These are phyloP conservation scores for Posidonia australis DNA, from an alignment of 106 monocot genomes.

Conservation along the genomic window DNA sequence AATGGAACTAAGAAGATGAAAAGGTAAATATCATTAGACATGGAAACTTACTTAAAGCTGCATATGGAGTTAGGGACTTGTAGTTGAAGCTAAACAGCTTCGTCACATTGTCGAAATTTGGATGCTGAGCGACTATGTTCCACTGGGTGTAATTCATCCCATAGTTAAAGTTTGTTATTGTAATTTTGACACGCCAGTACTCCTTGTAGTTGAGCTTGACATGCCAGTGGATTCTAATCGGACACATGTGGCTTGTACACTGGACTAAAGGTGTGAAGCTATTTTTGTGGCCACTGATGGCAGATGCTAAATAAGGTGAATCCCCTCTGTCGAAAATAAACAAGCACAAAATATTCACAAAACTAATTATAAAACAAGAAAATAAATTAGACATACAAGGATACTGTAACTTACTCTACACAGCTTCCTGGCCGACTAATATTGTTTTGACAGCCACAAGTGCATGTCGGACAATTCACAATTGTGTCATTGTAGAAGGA, in stretches of 20 bases:
- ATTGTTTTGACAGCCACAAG: slow-evolving; percentile 81
- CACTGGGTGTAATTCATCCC: slow-evolving; percentile 50
- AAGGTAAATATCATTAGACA: no score
- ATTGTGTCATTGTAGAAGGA: slow-evolving; percentile 89
- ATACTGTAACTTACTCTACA: slow-evolving; percentile 77
- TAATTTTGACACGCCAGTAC: slow-evolving; percentile 51
- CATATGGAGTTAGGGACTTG: slow-evolving; percentile 41
- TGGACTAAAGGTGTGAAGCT: slow-evolving; percentile 34
- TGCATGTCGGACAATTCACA: slow-evolving; percentile 68
- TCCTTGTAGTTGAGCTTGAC: slow-evolving; percentile 53
- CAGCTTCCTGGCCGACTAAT: slow-evolving; percentile 70
- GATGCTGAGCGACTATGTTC: slow-evolving; percentile 52
- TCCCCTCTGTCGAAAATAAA: no score
- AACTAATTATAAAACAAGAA: no score
- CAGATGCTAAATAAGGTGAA: slow-evolving; percentile 33
- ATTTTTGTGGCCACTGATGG: slow-evolving; percentile 18
- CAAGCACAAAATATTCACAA: no score
- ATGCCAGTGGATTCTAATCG: slow-evolving; percentile 51
- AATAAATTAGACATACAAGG: no score
- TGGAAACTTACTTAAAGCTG: slow-evolving; percentile 41
- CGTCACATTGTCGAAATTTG: slow-evolving; percentile 49
- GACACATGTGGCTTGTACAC: slow-evolving; percentile 57
- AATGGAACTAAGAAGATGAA: no score
- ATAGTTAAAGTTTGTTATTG: slow-evolving; percentile 50
- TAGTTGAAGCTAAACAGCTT: slow-evolving; percentile 50